A percentile compares a stretch with the other conserved stretches of the same genome.
Evolutionary conservation across 1,284 basidiomycete genomes (phyloP).

Genomic region (Tilletia caries): DNA sequence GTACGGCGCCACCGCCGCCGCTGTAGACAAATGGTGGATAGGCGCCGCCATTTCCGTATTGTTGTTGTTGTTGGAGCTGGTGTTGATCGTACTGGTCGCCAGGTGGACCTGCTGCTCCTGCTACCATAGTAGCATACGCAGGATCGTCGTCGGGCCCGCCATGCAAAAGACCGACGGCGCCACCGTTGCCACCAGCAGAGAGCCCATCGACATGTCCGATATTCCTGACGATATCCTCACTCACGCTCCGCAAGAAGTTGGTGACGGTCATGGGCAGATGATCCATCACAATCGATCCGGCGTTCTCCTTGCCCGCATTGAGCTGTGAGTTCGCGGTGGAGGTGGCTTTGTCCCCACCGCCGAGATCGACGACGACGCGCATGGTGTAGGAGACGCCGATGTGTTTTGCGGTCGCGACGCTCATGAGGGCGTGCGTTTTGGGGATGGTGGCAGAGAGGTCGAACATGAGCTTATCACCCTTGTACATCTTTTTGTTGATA

Average conservation of each 20-base stretch:
- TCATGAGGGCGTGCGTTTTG: slow-evolving; percentile 46
- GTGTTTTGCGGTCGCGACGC: slow-evolving; percentile 49
- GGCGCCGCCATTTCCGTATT: background rate
- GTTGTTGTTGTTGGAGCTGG: background rate
- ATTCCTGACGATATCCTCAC: slow-evolving; percentile 26
- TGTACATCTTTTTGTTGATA: slow-evolving; percentile 48
- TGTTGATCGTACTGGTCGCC: background rate
- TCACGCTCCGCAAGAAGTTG: slow-evolving; percentile 31
- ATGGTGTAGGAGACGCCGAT: slow-evolving; percentile 44
- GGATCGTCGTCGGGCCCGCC: slow-evolving; percentile 1
- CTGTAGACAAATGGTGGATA: background rate
- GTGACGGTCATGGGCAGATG: slow-evolving; percentile 47
- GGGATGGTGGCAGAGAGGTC: slow-evolving; percentile 42
- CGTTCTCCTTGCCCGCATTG: slow-evolving; percentile 40
- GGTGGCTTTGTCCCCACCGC: slow-evolving; percentile 5
- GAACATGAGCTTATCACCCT: slow-evolving; percentile 44
- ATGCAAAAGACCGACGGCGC: slow-evolving; percentile 4
- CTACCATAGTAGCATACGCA: too few relatives aligned
- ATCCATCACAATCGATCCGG: slow-evolving; percentile 39
- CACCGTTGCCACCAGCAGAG: slow-evolving; percentile 16
- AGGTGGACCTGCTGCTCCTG: background rate
- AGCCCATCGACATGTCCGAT: slow-evolving; percentile 49
- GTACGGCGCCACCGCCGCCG: slow-evolving; percentile 3
- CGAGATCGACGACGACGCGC: slow-evolving; percentile 4
- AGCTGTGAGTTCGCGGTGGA: background rate